Conservation (phyloP, 1,139 yeast genomes). For the Scheffersomyces stambukii region DNA sequence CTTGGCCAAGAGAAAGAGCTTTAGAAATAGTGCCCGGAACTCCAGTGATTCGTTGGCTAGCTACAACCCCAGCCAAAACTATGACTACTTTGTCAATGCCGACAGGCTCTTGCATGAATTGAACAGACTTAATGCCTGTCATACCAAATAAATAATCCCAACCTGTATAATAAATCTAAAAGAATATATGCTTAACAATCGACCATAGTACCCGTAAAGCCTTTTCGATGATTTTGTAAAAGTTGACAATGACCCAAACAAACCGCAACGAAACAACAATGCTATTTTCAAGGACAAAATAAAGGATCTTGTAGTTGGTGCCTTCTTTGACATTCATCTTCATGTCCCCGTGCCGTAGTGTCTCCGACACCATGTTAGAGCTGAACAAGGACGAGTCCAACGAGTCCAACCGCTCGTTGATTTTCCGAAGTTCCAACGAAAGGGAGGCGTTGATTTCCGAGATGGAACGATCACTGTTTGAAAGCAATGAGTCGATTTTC, state of each 20-base stretch:
- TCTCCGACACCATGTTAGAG: constrained; percentile 20
- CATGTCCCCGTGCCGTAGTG: constrained; percentile 15
- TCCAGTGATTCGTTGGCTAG: no score
- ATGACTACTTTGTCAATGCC: no score
- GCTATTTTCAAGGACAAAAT: constrained; percentile 36
- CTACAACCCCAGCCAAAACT: no score
- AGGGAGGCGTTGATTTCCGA: constrained; percentile 83
- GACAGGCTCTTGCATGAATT: no score
- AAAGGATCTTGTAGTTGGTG: constrained; percentile 31
- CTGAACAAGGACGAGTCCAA: constrained; percentile 37
- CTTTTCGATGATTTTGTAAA: constrained; percentile 40
- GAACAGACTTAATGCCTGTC: no score
- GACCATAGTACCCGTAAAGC: constrained; percentile 31
- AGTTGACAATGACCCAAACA: constrained; percentile 66
- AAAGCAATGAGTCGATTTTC: constrained; percentile 62
- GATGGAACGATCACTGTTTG: constrained; percentile 69
- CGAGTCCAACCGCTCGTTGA: constrained; percentile 66
- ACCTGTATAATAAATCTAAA: no score
- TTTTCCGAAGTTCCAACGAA: constrained; percentile 63
- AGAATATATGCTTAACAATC: no score
- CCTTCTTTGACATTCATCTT: constrained; percentile 21
- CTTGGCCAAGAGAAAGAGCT: no score
- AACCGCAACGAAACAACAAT: constrained; percentile 64
- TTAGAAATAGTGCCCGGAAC: no score
- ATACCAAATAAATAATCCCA: no score